phyloP scores from a whole-genome alignment of 2,329 filamentous ascomycete species.

The Teratosphaeria viscida region DNA sequence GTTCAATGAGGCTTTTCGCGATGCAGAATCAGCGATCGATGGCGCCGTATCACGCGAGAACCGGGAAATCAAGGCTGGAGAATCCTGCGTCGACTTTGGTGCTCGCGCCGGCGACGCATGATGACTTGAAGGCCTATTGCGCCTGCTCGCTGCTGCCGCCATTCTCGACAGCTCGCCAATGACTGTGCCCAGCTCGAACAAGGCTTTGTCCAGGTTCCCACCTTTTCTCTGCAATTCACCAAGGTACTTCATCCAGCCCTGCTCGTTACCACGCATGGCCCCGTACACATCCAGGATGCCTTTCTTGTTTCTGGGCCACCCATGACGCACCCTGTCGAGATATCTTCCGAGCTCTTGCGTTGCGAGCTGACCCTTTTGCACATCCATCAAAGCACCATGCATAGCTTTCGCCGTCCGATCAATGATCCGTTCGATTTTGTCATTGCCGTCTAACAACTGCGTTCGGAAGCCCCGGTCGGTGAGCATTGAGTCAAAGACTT shows the following conservation, averaged over 20 bases:
- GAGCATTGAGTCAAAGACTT: slow-evolving; percentile 77
- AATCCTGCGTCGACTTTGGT: background rate
- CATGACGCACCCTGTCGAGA: slow-evolving; percentile 47
- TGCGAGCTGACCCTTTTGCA: slow-evolving; percentile 65
- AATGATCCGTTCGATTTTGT: slow-evolving; percentile 82
- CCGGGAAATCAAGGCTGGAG: slow-evolving; percentile 9
- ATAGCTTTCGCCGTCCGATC: slow-evolving; percentile 66
- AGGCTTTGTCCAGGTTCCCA: slow-evolving; percentile 55
- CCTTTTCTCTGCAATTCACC: slow-evolving; percentile 64
- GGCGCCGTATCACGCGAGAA: slow-evolving; percentile 4
- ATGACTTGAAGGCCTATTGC: slow-evolving; percentile 34
- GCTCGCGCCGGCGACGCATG: slow-evolving; percentile 6
- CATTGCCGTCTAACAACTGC: slow-evolving; percentile 76
- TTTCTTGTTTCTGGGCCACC: slow-evolving; percentile 46
- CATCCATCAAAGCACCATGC: slow-evolving; percentile 67
- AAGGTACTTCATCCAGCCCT: slow-evolving; percentile 79
- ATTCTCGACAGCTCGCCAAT: slow-evolving; percentile 78
- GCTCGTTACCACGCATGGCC: slow-evolving; percentile 86
- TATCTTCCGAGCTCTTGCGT: slow-evolving; percentile 70
- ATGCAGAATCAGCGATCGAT: background rate
- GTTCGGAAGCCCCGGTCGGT: slow-evolving; percentile 72
- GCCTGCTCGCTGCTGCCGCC: slow-evolving; percentile 72
- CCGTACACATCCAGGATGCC: slow-evolving; percentile 65
- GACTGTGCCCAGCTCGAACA: slow-evolving; percentile 64
- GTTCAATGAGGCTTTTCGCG: slow-evolving; percentile 4